A percentile compares a stretch with the other conserved stretches of the same genome.
phyloP scores from a whole-genome alignment of 257 asterid species.

The Solanum phureja region DNA sequence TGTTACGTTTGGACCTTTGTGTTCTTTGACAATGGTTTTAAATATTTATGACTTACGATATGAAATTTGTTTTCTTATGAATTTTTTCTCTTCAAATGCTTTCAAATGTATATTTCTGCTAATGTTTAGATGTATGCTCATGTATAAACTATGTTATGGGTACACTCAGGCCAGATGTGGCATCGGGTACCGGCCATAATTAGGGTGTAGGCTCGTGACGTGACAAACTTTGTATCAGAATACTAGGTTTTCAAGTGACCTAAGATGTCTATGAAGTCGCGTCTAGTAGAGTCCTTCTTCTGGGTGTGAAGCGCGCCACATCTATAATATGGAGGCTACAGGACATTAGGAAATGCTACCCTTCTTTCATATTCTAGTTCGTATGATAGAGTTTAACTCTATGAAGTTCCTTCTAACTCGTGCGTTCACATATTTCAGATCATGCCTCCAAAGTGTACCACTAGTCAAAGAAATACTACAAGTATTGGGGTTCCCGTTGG shows the following conservation, averaged over 20 bases:
- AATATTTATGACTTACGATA: background rate
- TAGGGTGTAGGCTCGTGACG: background rate
- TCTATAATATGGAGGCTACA: background rate
- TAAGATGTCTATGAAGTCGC: background rate
- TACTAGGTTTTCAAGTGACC: background rate
- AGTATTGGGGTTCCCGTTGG: background rate
- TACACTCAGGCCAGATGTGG: background rate
- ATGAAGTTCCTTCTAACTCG: background rate
- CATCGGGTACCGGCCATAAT: background rate
- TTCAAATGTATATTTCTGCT: no score
- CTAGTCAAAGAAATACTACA: background rate
- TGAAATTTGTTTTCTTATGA: background rate
- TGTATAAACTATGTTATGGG: background rate
- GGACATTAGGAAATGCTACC: background rate
- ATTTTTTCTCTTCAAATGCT: background rate
- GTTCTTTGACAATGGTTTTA: background rate
- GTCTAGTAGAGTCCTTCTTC: background rate
- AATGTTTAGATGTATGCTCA: background rate
- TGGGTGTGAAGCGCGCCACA: background rate
- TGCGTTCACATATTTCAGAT: background rate
- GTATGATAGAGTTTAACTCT: background rate
- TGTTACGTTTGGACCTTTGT: background rate
- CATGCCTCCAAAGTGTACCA: background rate
- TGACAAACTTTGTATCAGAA: background rate
- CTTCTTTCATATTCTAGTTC: background rate